Percentiles rank a stretch among this genome's conserved stretches.
Conservation (phyloP, 305 asterid species). For the Solanum hybrid region DNA sequence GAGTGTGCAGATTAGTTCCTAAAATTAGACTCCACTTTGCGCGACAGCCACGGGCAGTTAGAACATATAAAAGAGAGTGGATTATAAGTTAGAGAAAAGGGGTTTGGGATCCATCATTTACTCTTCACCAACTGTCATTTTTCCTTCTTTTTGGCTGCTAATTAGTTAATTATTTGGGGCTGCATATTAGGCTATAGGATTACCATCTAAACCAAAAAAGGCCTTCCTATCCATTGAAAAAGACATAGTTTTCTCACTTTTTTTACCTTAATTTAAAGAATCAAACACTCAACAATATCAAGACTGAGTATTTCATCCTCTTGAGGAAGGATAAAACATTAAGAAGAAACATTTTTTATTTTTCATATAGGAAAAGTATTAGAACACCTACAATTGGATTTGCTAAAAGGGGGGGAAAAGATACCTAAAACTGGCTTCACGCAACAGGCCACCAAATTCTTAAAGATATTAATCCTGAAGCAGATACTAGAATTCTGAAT, state of each 20-base stretch:
- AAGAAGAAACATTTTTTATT: not conserved
- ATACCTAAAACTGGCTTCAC: conserved; percentile 13
- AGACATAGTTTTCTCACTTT: not conserved
- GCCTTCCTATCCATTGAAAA: not conserved
- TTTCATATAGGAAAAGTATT: not conserved
- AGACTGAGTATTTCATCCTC: not conserved
- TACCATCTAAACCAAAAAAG: not conserved
- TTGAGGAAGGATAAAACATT: not conserved
- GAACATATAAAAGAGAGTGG: not conserved
- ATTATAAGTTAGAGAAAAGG: not conserved
- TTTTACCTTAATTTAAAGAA: not conserved
- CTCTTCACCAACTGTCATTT: not conserved
- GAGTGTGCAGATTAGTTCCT: not conserved
- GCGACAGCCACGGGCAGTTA: not conserved
- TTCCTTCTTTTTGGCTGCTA: conserved; percentile 1
- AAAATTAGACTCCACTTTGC: not conserved
- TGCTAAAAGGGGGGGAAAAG: conserved; percentile 7
- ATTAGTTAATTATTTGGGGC: not conserved
- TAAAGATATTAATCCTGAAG: conserved; percentile 10
- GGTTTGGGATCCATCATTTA: not conserved
- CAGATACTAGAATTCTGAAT: conserved; percentile 8
- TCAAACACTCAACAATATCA: not conserved
- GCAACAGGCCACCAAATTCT: conserved; percentile 13
- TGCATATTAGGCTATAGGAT: not conserved
- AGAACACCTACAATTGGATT: conserved; percentile 5